A percentile compares a stretch with the other conserved stretches of the same genome.
Conservation (phyloP, 441 rosid genomes). For the Dalechampia spathulata region DNA sequence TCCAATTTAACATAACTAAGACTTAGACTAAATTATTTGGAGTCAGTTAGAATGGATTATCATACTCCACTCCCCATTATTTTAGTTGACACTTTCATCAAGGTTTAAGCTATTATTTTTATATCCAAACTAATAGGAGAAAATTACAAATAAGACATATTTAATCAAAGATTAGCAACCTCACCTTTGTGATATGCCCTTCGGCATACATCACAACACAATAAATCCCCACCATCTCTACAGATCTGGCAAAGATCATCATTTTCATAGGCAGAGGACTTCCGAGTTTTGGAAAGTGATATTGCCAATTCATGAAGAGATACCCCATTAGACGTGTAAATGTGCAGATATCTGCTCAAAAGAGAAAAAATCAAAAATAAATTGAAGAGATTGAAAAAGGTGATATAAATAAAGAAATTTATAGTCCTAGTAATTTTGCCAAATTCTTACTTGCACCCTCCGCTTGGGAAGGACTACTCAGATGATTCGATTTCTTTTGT, state of each 20-base stretch:
- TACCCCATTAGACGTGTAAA: conserved; percentile 95
- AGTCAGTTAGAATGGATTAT: no score
- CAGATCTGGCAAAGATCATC: conserved; percentile 88
- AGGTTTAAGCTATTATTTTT: neutral
- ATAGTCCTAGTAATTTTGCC: no score
- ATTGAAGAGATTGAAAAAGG: neutral
- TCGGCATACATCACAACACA: conserved; percentile 95
- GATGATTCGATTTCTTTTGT: no score
- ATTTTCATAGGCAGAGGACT: conserved; percentile 49
- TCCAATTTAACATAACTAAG: no score
- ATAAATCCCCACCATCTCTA: conserved; percentile 73
- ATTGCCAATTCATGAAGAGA: conserved; percentile 88
- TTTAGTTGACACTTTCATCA: no score
- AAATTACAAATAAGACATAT: neutral
- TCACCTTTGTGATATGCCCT: conserved; percentile 87
- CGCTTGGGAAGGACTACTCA: no score
- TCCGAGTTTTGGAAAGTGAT: conserved; percentile 44
- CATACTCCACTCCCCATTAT: no score
- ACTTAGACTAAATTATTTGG: no score
- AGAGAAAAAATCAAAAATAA: conserved; percentile 12
- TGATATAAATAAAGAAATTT: neutral
- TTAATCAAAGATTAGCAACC: no score
- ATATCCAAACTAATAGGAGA: neutral
- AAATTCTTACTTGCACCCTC: no score
- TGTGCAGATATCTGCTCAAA: conserved; percentile 68